Base-by-base conservation (phyloP, 176 grass and related monocot genomes). In the Musa acuminata region DNA sequence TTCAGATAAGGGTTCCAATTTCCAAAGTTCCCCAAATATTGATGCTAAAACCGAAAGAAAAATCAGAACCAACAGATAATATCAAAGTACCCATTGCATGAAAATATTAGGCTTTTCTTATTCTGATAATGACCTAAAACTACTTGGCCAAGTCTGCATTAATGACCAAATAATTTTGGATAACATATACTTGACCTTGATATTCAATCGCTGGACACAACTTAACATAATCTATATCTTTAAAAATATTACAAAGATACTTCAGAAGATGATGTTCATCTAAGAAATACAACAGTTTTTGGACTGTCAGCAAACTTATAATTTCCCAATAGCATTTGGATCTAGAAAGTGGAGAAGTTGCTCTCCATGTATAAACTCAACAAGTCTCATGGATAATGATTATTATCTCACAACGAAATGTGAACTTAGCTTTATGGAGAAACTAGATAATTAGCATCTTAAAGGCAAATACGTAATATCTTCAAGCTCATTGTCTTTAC, bases 11-110 rank as follows among this genome's bases (percentile, higher is more conserved):
- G 95, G 95, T 78, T 99, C 91, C 53, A 99, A 73, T 82, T 99
- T 99, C 95, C 95, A 99, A 67, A 99, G 55, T 82, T 99, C 90
- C 69, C 95, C 91, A 82, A 91, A 99, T 80, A 94, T 72, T 79
- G 95, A 91, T 24, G 86, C 95, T 99, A 79, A 49, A 54, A 12
- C 35, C 20, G 4, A 77, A 75, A 62, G 8, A 64, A 5, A 63
- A 76, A 14, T 63, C 58, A 76, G 74, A 51, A 64, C 43, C n/a
- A 76, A 11, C 29, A 73, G 22, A 16, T 8, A 53, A 60, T 6
- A 13, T 17, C 12, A 0, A 17, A 14, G 1, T 3, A 27, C 25
- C 29, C 50, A 8, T 51, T 64, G 75, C 55, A 35, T 27, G 65
- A 13, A 62, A 2, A 13, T 13, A 29, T 13, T 65, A 26, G 10